A percentile compares a stretch with the other conserved stretches of the same genome.
Conservation (phyloP, 192 early-diverging fungal genomes). For the Martensiomyces pterosporus region DNA sequence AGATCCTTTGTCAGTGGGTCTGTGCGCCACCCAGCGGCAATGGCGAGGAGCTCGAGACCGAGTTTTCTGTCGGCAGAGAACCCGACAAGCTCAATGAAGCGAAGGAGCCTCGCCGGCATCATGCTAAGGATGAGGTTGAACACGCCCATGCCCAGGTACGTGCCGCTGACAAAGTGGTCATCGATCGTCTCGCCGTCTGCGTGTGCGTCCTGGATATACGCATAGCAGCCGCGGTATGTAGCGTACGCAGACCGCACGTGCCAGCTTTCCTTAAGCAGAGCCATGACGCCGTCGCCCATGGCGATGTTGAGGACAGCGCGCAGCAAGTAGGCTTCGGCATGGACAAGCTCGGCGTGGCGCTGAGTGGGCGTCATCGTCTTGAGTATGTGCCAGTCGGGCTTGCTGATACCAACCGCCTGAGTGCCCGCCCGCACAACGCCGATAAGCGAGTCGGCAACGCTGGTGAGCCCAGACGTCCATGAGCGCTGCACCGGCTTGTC, state of each 20-base stretch:
- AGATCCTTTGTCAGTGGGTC: constrained; percentile 10
- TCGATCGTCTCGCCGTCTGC: constrained; percentile 62
- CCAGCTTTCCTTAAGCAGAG: constrained; percentile 74
- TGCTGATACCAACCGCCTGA: constrained; percentile 36
- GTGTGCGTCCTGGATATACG: constrained; percentile 51
- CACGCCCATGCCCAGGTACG: constrained; percentile 69
- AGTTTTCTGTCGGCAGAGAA: constrained; percentile 73
- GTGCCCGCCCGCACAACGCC: constrained; percentile 33
- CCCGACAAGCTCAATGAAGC: constrained; percentile 79
- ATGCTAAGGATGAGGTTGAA: constrained; percentile 79
- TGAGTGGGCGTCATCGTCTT: constrained; percentile 28
- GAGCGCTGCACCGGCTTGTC: constrained; percentile 23
- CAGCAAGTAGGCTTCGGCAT: constrained; percentile 72
- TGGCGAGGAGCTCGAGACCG: constrained; percentile 66
- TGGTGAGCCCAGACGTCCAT: constrained; percentile 35
- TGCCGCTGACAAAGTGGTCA: constrained; percentile 76
- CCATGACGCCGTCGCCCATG: constrained; percentile 69
- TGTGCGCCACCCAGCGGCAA: constrained; percentile 67
- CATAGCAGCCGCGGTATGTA: constrained; percentile 59
- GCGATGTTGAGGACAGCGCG: constrained; percentile 71
- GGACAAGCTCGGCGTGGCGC: constrained; percentile 66
- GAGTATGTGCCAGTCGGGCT: constrained; percentile 33
- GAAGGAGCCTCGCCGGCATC: constrained; percentile 65
- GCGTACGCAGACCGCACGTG: constrained; percentile 66
- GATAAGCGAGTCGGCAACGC: constrained; percentile 39